A percentile compares a stretch with the other conserved stretches of the same genome.
Conservation (phyloP, 441 rosid species). For the Hura crepitans region DNA sequence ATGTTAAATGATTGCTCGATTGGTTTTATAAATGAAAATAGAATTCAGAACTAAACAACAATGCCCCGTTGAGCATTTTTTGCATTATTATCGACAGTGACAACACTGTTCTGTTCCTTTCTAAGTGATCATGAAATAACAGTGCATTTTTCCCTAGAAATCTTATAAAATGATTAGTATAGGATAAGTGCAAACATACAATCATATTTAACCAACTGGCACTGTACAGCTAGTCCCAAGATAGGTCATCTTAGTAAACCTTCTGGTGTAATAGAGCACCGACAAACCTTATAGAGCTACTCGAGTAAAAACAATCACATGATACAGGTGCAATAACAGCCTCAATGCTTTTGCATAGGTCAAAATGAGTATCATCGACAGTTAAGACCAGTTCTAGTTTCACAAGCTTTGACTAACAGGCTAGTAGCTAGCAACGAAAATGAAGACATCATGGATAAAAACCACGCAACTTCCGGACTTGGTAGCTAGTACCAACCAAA, state of each 20-base stretch:
- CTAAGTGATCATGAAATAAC: too few species aligned
- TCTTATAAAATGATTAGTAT: too few species aligned
- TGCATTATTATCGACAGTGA: too few species aligned
- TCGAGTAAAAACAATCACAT: background rate
- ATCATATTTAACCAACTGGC: too few species aligned
- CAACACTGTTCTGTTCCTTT: too few species aligned
- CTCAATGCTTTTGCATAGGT: background rate
- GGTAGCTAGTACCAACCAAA: conserved; percentile 16
- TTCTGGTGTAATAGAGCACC: background rate
- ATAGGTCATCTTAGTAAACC: background rate
- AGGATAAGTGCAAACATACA: too few species aligned
- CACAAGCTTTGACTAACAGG: background rate
- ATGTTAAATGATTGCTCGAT: too few species aligned
- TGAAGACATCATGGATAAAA: background rate
- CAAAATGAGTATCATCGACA: background rate
- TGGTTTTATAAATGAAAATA: too few species aligned
- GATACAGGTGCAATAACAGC: background rate
- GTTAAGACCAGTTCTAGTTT: background rate
- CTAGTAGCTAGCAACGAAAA: background rate
- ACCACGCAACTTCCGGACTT: conserved; percentile 12
- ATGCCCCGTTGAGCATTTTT: too few species aligned
- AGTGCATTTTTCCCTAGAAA: too few species aligned
- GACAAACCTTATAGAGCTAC: background rate
- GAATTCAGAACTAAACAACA: too few species aligned
- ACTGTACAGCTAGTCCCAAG: background rate